phyloP scores from a whole-genome alignment of 2,329 filamentous ascomycete species.

The Hirsutella minnesotensis region DNA sequence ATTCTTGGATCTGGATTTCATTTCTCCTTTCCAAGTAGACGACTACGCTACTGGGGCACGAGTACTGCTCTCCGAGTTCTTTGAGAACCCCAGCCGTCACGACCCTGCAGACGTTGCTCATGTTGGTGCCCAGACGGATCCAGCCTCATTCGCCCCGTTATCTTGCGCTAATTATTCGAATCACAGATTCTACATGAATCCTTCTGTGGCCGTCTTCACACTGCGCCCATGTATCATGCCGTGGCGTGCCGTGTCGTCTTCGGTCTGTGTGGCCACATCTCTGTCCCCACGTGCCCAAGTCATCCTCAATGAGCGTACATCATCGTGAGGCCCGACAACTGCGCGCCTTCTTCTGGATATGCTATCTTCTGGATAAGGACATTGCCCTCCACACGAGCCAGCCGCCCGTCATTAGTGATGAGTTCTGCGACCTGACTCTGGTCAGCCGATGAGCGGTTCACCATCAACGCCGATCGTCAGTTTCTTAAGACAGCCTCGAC shows the following conservation, averaged over 20 bases:
- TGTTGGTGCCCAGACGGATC: too few species aligned
- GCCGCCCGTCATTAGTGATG: slow-evolving; percentile 36
- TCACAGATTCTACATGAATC: slow-evolving; percentile 29
- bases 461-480: neutral
- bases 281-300: slow-evolving; percentile 6
- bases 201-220: slow-evolving; percentile 32
- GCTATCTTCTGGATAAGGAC: slow-evolving; percentile 44
- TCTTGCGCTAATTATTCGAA: too few species aligned
- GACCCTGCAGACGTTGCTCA: slow-evolving; percentile 30
- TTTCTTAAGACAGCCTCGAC: slow-evolving; percentile 2
- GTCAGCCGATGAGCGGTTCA: slow-evolving; percentile 13
- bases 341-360: slow-evolving; percentile 40
- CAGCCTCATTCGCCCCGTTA: too few species aligned
- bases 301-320: slow-evolving; percentile 6
- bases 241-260: slow-evolving; percentile 35
- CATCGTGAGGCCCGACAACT: slow-evolving; percentile 21
- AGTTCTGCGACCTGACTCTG: slow-evolving; percentile 40
- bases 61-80: slow-evolving; percentile 26
- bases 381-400: slow-evolving; percentile 39
- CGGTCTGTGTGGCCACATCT: slow-evolving; percentile 33
- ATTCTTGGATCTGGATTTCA: slow-evolving; percentile 8
- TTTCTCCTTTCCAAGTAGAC: slow-evolving; percentile 24
- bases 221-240: slow-evolving; percentile 29
- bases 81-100: slow-evolving; percentile 31
- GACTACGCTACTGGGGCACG: slow-evolving; percentile 27